Evolutionary conservation across 2,329 filamentous ascomycete species (phyloP).

Genomic region (Shiraia sp.): DNA sequence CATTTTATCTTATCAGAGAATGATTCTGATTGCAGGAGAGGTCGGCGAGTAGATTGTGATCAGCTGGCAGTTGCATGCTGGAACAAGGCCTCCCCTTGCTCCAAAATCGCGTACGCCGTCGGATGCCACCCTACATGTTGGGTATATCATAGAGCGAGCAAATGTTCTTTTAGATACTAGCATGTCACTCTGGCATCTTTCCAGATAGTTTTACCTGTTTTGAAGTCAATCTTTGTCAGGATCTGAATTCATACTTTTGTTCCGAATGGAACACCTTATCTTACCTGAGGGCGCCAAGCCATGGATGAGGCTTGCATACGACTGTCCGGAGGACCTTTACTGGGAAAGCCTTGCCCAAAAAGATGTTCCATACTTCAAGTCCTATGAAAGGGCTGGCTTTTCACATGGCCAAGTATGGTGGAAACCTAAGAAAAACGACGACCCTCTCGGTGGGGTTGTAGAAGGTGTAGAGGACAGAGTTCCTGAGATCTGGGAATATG

Average conservation of each 20-base stretch:
- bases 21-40: neutral
- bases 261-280: conserved; percentile 13
- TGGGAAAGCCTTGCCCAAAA: conserved; percentile 12
- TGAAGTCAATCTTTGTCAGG: neutral
- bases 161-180: too few relatives aligned
- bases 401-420: conserved; percentile 9
- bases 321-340: conserved; percentile 5
- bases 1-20: neutral
- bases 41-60: neutral
- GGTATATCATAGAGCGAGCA: neutral
- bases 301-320: conserved; percentile 12
- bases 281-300: conserved; percentile 11
- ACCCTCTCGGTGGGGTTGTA: conserved; percentile 10
- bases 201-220: too few relatives aligned
- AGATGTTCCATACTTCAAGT: conserved; percentile 5
- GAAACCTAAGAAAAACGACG: conserved; percentile 10
- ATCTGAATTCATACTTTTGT: neutral
- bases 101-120: neutral
- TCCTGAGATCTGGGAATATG: conserved; percentile 12
- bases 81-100: neutral
- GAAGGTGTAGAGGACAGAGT: conserved; percentile 11
- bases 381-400: conserved; percentile 7
- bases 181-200: too few relatives aligned
- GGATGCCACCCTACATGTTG: too few relatives aligned
- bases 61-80: neutral